Evolutionary conservation across 148 eudicot genomes (phyloP).

Genomic region (Vaccinium darrowii): DNA sequence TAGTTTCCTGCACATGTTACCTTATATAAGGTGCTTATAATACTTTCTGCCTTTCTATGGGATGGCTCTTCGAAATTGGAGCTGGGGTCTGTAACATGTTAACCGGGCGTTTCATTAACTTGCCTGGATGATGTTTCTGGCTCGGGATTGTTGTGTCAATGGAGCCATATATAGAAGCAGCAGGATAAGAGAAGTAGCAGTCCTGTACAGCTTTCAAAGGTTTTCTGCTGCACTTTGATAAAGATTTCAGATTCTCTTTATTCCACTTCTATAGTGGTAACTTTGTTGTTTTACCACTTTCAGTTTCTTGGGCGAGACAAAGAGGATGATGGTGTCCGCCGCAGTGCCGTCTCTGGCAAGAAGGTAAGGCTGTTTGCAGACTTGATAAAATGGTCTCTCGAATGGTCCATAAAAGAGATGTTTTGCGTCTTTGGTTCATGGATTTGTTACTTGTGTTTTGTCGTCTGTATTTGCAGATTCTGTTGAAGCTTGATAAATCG

Average conservation of each 20-base stretch:
- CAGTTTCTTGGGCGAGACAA: slow-evolving; percentile 83
- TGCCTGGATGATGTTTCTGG: slow-evolving; percentile 70
- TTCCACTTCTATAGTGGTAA: not conserved
- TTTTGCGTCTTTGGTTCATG: not conserved
- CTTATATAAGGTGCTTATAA: slow-evolving; percentile 32
- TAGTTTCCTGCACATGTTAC: not conserved
- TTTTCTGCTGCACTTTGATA: slow-evolving; percentile 7
- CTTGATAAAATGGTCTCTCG: not conserved
- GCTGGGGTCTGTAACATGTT: slow-evolving; percentile 80
- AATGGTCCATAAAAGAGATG: not conserved
- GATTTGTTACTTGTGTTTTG: not conserved
- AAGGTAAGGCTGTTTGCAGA: slow-evolving; percentile 45
- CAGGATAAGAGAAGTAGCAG: slow-evolving; percentile 55
- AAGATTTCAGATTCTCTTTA: not conserved
- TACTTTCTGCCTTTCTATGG: slow-evolving; percentile 65
- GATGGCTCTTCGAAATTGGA: slow-evolving; percentile 91
- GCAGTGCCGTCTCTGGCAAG: slow-evolving; percentile 93
- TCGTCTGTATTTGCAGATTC: slow-evolving; percentile 45
- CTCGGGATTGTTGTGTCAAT: slow-evolving; percentile 57
- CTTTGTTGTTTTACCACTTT: slow-evolving; percentile 13
- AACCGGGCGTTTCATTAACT: slow-evolving; percentile 54
- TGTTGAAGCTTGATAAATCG: slow-evolving; percentile 85
- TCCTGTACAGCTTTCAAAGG: slow-evolving; percentile 99
- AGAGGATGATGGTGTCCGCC: slow-evolving; percentile 70
- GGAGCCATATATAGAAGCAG: slow-evolving; percentile 83